Conservation (phyloP, 768 basidiomycete species). For the Mycena epipterygia region DNA sequence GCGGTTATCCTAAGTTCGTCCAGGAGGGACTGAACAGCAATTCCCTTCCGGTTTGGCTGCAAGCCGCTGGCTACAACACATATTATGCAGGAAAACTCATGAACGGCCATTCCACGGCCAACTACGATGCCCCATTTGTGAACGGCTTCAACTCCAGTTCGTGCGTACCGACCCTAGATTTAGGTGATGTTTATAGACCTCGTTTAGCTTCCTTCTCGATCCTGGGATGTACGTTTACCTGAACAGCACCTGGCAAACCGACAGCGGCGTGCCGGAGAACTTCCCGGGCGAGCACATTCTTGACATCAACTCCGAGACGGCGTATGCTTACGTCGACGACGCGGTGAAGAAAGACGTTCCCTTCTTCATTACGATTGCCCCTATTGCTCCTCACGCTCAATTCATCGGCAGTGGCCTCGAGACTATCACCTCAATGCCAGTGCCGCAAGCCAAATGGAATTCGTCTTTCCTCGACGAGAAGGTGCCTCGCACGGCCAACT, state of each 20-base stretch:
- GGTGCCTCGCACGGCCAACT: not conserved
- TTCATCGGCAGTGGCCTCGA: not conserved
- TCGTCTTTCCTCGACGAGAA: not conserved
- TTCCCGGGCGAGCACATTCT: constrained; percentile 2
- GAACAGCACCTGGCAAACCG: constrained; percentile 7
- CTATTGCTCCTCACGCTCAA: not conserved
- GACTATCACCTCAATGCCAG: not conserved
- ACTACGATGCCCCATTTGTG: not conserved
- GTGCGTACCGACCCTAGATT: not conserved
- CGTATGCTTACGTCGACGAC: not conserved
- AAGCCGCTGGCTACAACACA: constrained; percentile 4
- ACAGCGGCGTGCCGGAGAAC: not conserved
- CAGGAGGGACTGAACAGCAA: not conserved
- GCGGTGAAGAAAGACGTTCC: not conserved
- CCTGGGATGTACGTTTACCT: constrained; percentile 1
- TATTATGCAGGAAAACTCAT: constrained; percentile 11
- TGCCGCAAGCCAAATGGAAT: not conserved
- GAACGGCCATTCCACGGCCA: not conserved
- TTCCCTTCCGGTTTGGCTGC: constrained; percentile 7
- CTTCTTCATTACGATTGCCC: constrained; percentile 2
- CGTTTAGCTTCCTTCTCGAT: not conserved
- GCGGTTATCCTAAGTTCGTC: not conserved
- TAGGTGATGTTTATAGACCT: not conserved
- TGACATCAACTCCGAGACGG: not conserved
- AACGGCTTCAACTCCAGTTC: not conserved